These are phyloP conservation scores for Calamus simplicifolius DNA, from an alignment of 176 grass and related monocot genomes.

Conservation along the genomic window DNA sequence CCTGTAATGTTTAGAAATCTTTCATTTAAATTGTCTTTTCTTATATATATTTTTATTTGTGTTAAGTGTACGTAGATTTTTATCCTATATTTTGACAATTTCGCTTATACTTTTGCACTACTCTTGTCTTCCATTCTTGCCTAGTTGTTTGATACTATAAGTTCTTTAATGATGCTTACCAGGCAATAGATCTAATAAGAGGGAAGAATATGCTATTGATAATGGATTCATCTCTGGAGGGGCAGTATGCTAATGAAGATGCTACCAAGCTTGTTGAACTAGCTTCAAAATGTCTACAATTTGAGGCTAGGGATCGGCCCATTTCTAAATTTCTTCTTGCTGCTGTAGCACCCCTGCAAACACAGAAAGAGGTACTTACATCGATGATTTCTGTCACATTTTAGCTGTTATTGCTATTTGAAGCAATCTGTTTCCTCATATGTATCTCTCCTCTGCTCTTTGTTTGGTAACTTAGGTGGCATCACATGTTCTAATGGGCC, in stretches of 20 bases:
- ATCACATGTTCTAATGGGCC: constrained; percentile 74
- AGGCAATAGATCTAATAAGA: constrained; percentile 98
- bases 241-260: constrained; percentile 98
- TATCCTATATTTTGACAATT: too few relatives aligned
- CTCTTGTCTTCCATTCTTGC: neutral
- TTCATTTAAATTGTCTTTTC: too few relatives aligned
- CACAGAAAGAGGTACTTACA: constrained; percentile 68
- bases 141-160: neutral
- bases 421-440: too few relatives aligned
- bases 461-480: constrained; percentile 40
- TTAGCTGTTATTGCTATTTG: too few relatives aligned
- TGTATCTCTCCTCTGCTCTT: too few relatives aligned
- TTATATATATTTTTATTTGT: too few relatives aligned
- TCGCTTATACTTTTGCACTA: neutral
- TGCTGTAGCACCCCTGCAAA: constrained; percentile 94
- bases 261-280: constrained; percentile 91
- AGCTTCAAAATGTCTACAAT: constrained; percentile 94
- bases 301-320: constrained; percentile 93
- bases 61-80: too few relatives aligned
- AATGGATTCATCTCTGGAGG: constrained; percentile 97
- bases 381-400: too few relatives aligned
- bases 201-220: constrained; percentile 93
- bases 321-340: constrained; percentile 94
- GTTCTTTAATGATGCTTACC: constrained; percentile 8
- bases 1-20: too few relatives aligned